Evolutionary conservation across 2,329 filamentous ascomycete species (phyloP), one percentile per base, ranked within the genome.

Genomic region (Chaetomium strumarium): DNA sequence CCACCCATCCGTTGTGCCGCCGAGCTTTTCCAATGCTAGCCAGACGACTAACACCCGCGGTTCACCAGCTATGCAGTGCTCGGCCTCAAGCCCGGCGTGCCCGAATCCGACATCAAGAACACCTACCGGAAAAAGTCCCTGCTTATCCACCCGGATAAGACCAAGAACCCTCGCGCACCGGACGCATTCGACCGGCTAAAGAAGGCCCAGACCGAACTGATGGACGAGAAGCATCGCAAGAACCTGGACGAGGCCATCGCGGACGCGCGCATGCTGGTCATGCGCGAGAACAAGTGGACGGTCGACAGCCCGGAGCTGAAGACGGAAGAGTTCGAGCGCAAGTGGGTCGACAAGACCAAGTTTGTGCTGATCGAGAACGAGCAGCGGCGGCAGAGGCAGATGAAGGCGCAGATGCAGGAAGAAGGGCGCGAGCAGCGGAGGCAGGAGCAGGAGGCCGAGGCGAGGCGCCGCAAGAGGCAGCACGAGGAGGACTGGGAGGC

Each of bases 101-200:
- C 93, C 51, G 92, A 97, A 63, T 91, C 89, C 55, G 93, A 97
- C 73, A 97, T 99, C 77, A 97, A 96, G 73, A 76, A 85, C 62
- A 81, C 82, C 61, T 99, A 97, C 74, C 91, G 93, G 76, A 91
- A 90, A 64, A 97, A 96, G 72, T 99, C 93, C n/a, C 85, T 99
- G 52, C 84, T 99, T 45, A 97, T 99, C 75, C 93, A 99, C 75
- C 93, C 93, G 7, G 93, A 99, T 76, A 99, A 99, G 71, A 96
- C 93, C 52, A 84, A 84, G 65, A 97, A 99, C 67, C 86, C 90
- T 0, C 81, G 78, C 45, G 93, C 93, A 0, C 92, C 93, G 3
- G 93, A 97, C 64, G 93, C 93, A 60, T 99, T 99, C 67, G 93
- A 99, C 72, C 85, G 92, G 10, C 80, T 99, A 29, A 96, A 96